A percentile compares a stretch with the other conserved stretches of the same genome.
Evolutionary conservation across 1,139 yeast species (phyloP).

Genomic region (Debaryomycetaceae sp.): DNA sequence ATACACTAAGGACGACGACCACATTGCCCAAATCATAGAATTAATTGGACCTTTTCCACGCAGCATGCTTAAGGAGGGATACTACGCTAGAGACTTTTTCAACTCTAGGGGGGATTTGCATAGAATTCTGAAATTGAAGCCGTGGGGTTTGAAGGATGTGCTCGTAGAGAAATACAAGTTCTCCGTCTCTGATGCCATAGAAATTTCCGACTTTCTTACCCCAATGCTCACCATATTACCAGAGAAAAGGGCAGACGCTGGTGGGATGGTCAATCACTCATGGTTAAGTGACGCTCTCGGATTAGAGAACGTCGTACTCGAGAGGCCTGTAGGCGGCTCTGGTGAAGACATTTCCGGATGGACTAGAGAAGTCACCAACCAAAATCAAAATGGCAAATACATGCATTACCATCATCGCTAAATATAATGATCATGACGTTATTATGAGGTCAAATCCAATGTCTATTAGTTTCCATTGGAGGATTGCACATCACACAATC

Average conservation of each 20-base stretch:
- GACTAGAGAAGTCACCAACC: conserved; percentile 38
- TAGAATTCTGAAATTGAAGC: conserved; percentile 51
- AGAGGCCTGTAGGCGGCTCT: conserved; percentile 56
- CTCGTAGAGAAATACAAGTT: conserved; percentile 60
- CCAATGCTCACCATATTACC: conserved; percentile 78
- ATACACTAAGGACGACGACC: conserved; percentile 48
- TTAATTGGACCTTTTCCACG: conserved; percentile 44
- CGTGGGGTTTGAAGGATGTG: conserved; percentile 49
- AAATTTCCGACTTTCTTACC: conserved; percentile 58
- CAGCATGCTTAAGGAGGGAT: conserved; percentile 41
- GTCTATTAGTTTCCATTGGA: too few species aligned
- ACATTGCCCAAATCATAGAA: conserved; percentile 47
- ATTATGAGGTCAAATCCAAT: too few species aligned
- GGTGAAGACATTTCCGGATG: conserved; percentile 81
- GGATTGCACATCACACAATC: too few species aligned
- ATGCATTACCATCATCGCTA: conserved; percentile 5
- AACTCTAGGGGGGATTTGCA: conserved; percentile 52
- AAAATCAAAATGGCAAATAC: conserved; percentile 5
- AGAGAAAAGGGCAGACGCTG: conserved; percentile 71
- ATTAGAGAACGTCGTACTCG: conserved; percentile 51
- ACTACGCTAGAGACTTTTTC: conserved; percentile 43
- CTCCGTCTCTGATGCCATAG: conserved; percentile 49
- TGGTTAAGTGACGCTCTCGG: conserved; percentile 71
- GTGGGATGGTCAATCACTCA: conserved; percentile 73
- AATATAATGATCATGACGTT: background rate